phyloP scores from a whole-genome alignment of 1,284 basidiomycete genomes.

The Tremellales sp. region DNA sequence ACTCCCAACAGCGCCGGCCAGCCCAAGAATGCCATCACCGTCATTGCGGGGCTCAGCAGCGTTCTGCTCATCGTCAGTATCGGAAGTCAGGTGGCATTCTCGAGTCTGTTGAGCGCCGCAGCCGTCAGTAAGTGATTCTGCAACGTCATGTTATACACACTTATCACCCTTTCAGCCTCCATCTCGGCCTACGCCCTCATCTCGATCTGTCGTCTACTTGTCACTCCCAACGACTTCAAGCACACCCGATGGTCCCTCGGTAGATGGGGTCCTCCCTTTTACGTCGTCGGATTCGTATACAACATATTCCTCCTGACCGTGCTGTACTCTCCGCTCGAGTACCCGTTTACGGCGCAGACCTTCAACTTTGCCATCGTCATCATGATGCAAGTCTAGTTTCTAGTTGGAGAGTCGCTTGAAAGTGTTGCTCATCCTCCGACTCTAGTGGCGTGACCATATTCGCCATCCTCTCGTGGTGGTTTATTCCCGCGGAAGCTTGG shows the following conservation, averaged over 20 bases:
- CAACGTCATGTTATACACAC: not conserved
- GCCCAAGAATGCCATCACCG: slow-evolving; percentile 71
- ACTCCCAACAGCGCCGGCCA: slow-evolving; percentile 64
- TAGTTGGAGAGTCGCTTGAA: too few species aligned
- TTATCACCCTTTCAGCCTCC: slow-evolving; percentile 34
- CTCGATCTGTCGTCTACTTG: slow-evolving; percentile 61
- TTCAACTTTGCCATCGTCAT: slow-evolving; percentile 57
- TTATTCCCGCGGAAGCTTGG: slow-evolving; percentile 72
- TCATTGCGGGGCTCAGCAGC: slow-evolving; percentile 71
- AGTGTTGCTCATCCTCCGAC: too few species aligned
- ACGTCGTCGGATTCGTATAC: slow-evolving; percentile 62
- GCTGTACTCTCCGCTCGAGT: slow-evolving; percentile 36
- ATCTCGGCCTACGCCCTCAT: slow-evolving; percentile 78
- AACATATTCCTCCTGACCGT: too few species aligned
- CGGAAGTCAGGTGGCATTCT: slow-evolving; percentile 79
- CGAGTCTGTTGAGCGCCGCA: slow-evolving; percentile 75
- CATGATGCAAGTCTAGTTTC: slow-evolving; percentile 46
- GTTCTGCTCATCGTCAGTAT: slow-evolving; percentile 71
- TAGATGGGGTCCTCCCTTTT: slow-evolving; percentile 57
- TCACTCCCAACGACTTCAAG: slow-evolving; percentile 68
- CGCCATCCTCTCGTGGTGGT: slow-evolving; percentile 67
- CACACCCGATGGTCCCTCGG: slow-evolving; percentile 68
- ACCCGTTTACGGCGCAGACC: slow-evolving; percentile 33
- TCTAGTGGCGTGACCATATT: slow-evolving; percentile 70
- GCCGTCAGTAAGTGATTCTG: slow-evolving; percentile 49